Evolutionary conservation across 345 rosid species (phyloP).

Genomic region (Hevea brasiliensis): DNA sequence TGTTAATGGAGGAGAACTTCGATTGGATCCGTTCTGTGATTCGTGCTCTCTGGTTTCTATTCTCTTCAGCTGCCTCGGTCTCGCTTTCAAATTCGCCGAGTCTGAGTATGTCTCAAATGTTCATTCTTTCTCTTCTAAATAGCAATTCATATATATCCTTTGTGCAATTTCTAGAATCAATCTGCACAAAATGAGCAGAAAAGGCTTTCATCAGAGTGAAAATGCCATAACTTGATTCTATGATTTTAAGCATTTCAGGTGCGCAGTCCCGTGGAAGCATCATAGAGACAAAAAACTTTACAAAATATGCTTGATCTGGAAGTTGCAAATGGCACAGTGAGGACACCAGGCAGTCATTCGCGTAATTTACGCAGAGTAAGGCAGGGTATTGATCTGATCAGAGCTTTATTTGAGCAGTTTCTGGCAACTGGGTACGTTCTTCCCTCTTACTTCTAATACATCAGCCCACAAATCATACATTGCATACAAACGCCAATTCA

Average conservation of each 20-base stretch:
- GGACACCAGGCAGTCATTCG: constrained; percentile 72
- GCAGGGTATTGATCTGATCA: constrained; percentile 87
- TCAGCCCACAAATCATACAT: too few species aligned
- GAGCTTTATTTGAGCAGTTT: constrained; percentile 75
- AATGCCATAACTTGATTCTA: too few species aligned
- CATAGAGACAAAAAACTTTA: constrained; percentile 49
- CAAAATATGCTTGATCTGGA: constrained; percentile 60
- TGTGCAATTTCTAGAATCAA: not conserved
- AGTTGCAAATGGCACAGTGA: constrained; percentile 66
- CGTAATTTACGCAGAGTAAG: constrained; percentile 84
- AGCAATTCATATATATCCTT: too few species aligned
- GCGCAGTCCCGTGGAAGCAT: constrained; percentile 65
- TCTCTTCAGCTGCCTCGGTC: constrained; percentile 71
- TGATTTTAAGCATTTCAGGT: constrained; percentile 38
- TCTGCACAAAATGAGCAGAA: too few species aligned
- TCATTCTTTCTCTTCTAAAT: not conserved
- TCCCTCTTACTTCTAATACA: too few species aligned
- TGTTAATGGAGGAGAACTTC: constrained; percentile 17
- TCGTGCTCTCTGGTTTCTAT: constrained; percentile 71
- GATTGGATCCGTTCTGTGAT: constrained; percentile 53
- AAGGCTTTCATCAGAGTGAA: too few species aligned
- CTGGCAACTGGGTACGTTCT: constrained; percentile 47
- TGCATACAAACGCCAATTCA: too few species aligned
- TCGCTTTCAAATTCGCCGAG: constrained; percentile 90
- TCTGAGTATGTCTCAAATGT: constrained; percentile 79